Conservation (phyloP, 2,329 filamentous ascomycete genomes). For the Fusarium haematococcum region DNA sequence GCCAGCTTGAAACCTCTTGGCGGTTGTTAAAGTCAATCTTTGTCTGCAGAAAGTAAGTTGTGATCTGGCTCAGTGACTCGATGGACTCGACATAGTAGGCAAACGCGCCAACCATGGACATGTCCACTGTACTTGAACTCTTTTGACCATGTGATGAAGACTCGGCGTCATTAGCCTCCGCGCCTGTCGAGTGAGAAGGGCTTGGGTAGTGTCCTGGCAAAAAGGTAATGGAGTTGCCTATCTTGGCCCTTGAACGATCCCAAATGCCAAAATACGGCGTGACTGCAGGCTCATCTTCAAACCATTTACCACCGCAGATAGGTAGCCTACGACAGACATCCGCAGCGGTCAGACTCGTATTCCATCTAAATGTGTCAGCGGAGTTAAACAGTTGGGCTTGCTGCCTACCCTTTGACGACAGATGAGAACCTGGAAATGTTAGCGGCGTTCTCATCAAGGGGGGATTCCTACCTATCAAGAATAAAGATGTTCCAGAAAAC, state of each 20-base stretch:
- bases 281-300: slow-evolving; percentile 48
- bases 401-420: background rate
- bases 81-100: slow-evolving; percentile 60
- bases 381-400: background rate
- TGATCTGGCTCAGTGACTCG: slow-evolving; percentile 57
- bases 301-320: slow-evolving; percentile 55
- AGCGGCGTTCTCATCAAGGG: background rate
- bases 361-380: background rate
- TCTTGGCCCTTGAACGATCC: slow-evolving; percentile 52
- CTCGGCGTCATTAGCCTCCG: background rate
- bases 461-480: slow-evolving; percentile 45
- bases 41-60: slow-evolving; percentile 58
- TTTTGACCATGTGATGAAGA: background rate
- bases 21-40: slow-evolving; percentile 52
- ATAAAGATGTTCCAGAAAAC: slow-evolving; percentile 49
- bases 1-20: slow-evolving; percentile 53
- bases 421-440: background rate
- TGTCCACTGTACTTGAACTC: slow-evolving; percentile 24
- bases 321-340: slow-evolving; percentile 45
- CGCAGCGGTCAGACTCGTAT: slow-evolving; percentile 22
- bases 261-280: slow-evolving; percentile 59
- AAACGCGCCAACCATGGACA: slow-evolving; percentile 56
- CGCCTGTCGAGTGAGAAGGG: background rate
- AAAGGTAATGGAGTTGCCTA: slow-evolving; percentile 53
- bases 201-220: slow-evolving; percentile 44